Evolutionary conservation across 2,329 filamentous ascomycete species (phyloP).

Genomic region (Anthostomella pinea): DNA sequence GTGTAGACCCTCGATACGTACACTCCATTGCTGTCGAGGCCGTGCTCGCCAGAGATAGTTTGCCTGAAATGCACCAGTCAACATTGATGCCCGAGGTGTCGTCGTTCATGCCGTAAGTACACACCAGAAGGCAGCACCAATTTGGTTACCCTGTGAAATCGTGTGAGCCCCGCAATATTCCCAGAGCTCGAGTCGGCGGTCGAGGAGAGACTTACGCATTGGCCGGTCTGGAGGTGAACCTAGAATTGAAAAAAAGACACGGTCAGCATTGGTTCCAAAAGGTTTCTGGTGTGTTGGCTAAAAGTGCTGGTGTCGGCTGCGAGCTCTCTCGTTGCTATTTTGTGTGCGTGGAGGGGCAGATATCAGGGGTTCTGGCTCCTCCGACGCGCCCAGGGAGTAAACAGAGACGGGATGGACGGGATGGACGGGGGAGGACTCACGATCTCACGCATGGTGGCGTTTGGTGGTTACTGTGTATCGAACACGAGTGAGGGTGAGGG

Average conservation of each 20-base stretch:
- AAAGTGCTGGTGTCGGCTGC: slow-evolving; percentile 5
- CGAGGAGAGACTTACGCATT: slow-evolving; percentile 73
- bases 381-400: slow-evolving; percentile 36
- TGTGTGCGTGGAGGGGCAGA: slow-evolving; percentile 26
- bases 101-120: slow-evolving; percentile 7
- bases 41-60: slow-evolving; percentile 86
- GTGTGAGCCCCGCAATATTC: slow-evolving; percentile 29
- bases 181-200: slow-evolving; percentile 23
- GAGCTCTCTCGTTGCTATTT: slow-evolving; percentile 11
- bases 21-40: slow-evolving; percentile 96
- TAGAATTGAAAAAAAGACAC: slow-evolving; percentile 47
- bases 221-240: slow-evolving; percentile 99
- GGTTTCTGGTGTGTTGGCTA: slow-evolving; percentile 14
- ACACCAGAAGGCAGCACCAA: slow-evolving; percentile 99
- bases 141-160: slow-evolving; percentile 89
- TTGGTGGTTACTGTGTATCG: slow-evolving; percentile 26
- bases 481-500: slow-evolving; percentile 25
- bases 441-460: slow-evolving; percentile 70
- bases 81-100: slow-evolving; percentile 18
- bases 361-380: no score
- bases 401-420: slow-evolving; percentile 18
- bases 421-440: slow-evolving; percentile 54
- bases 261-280: slow-evolving; percentile 47
- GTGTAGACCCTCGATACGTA: slow-evolving; percentile 50
- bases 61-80: slow-evolving; percentile 55